Percentiles rank a stretch among this genome's conserved stretches.
phyloP scores from a whole-genome alignment of 2,329 filamentous ascomycete species.

The Trichophyton mentagrophytes region DNA sequence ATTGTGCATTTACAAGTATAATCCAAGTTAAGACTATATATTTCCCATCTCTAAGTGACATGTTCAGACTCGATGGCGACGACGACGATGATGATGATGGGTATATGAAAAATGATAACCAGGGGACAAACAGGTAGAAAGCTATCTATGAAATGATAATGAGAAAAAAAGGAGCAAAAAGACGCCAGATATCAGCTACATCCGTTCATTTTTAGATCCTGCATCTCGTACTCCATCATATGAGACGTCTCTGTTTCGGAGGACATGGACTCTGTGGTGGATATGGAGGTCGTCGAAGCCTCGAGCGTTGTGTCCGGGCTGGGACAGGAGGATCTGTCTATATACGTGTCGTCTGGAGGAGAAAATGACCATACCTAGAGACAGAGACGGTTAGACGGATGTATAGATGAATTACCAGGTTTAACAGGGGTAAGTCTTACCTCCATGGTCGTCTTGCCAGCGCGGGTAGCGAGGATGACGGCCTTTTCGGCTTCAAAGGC shows the following conservation, averaged over 20 bases:
- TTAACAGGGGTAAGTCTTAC: conserved; percentile 34
- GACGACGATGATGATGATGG: not conserved
- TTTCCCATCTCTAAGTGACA: not conserved
- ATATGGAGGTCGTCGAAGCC: not conserved
- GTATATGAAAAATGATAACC: not conserved
- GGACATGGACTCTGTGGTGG: not conserved
- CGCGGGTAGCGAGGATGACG: conserved; percentile 81
- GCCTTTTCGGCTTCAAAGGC: conserved; percentile 98
- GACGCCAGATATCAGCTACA: not conserved
- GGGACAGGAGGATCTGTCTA: conserved; percentile 5
- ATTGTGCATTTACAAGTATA: not conserved
- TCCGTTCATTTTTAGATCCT: conserved; percentile 10
- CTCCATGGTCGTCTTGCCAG: conserved; percentile 90
- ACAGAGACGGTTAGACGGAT: conserved; percentile 8
- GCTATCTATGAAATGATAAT: too few relatives aligned
- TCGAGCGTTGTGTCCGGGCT: conserved; percentile 6
- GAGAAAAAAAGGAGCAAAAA: too few relatives aligned
- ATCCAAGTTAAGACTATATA: not conserved
- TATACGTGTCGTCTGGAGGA: conserved; percentile 55
- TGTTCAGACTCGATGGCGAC: not conserved
- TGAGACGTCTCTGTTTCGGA: not conserved
- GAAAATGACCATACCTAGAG: conserved; percentile 87
- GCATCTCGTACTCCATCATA: conserved; percentile 5
- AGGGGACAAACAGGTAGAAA: not conserved
- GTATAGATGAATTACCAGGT: not conserved